Base-by-base conservation (phyloP, 305 asterid genomes). In the Ajuga reptans region DNA sequence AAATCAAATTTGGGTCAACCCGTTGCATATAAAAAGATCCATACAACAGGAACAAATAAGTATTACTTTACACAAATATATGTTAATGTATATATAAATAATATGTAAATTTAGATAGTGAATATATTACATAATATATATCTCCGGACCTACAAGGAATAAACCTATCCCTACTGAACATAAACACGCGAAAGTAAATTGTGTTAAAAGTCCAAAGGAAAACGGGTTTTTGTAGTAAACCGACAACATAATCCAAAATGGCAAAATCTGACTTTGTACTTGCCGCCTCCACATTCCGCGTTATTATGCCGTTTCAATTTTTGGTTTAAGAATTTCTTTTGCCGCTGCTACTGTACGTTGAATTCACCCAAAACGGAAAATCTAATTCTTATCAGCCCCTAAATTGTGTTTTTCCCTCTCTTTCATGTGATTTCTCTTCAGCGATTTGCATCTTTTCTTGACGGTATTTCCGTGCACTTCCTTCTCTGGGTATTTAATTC, bases 201-300 rank as follows among this genome's bases (percentile, higher is more conserved):
- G 39, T 3, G 5, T 3, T 0, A 33, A 0, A 6, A 6, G n/a
- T 33, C 5, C 39, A 33, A 21, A 21, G 5, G 39, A 33, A 33
- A 33, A 4, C 5, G 5, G 39, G 5, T 33, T 51, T 8, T 18
- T 51, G 12, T 51, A 51, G 18, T 36, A 36, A 36, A 36, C 5
- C 24, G 34, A 51, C 57, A 9, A 51, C 24, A 18, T 17, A 51
- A 51, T 52, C 58, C 34, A 7, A 58, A 34, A 57, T 33, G 7
- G 6, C 8, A 8, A 31, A 21, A 51, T 21, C 27, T 21, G 27
- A 57, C 72, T 69, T 75, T 49, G 34, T 5, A 55, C 29, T 75
- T 75, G 79, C 79, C 79, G 79, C 76, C 79, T 75, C 74, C 72
- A 55, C 10, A 37, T 24, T 64, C 68, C 24, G 33, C 29, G 12